Evolutionary conservation across 345 rosid genomes (phyloP).

Genomic region (Salix udensis): DNA sequence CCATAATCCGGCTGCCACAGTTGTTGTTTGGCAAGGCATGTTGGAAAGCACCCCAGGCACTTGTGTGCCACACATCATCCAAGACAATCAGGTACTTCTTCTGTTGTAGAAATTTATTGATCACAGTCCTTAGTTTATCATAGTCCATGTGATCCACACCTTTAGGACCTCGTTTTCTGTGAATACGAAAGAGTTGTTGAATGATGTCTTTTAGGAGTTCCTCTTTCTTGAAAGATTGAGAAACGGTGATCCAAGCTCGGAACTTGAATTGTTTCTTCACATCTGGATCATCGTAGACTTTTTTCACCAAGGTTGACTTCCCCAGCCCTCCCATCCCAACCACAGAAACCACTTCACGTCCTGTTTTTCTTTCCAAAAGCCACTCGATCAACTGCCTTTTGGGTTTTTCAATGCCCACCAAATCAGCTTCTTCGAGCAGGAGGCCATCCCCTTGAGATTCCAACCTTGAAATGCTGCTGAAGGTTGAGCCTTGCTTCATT

Average conservation of each 20-base stretch:
- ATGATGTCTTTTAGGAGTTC: slow-evolving; percentile 16
- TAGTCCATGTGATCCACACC: not conserved
- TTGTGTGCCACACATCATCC: slow-evolving; percentile 21
- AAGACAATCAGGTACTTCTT: slow-evolving; percentile 19
- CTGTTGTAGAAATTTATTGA: not conserved
- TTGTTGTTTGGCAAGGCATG: slow-evolving; percentile 16
- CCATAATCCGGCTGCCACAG: slow-evolving; percentile 21
- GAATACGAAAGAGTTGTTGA: slow-evolving; percentile 8
- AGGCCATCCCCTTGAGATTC: slow-evolving; percentile 26
- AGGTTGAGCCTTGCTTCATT: slow-evolving; percentile 5
- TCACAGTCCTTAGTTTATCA: not conserved
- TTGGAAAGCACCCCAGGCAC: slow-evolving; percentile 18
- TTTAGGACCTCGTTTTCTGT: slow-evolving; percentile 4
- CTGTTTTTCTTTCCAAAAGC: slow-evolving; percentile 4
- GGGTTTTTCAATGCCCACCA: slow-evolving; percentile 23
- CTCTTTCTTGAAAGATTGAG: slow-evolving; percentile 4
- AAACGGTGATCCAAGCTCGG: slow-evolving; percentile 18
- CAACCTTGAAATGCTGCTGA: not conserved
- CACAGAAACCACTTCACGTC: slow-evolving; percentile 8
- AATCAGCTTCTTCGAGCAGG: slow-evolving; percentile 19
- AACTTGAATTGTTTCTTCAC: slow-evolving; percentile 22
- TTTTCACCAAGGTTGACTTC: slow-evolving; percentile 15
- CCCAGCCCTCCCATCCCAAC: slow-evolving; percentile 22
- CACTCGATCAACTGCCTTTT: slow-evolving; percentile 11
- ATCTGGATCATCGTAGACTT: slow-evolving; percentile 3